Evolutionary conservation across 1,284 basidiomycete genomes (phyloP).

Genomic region (Cutaneotrichosporon arboriforme): DNA sequence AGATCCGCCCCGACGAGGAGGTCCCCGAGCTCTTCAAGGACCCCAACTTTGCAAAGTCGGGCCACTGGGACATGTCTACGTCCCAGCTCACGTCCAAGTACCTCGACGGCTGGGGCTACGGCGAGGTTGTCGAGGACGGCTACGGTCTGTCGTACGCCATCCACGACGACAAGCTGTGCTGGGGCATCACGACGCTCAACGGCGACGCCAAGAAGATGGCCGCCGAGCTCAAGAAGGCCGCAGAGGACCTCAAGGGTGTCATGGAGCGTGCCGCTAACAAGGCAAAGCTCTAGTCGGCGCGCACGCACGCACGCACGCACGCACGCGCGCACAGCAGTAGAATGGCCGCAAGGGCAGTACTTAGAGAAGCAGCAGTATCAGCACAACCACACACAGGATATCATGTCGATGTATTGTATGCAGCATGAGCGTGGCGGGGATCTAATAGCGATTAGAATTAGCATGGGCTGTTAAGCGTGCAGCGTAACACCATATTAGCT

Average conservation of each 20-base stretch:
- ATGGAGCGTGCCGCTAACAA: conserved; percentile 59
- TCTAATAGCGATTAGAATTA: no score
- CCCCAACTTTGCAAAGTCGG: conserved; percentile 62
- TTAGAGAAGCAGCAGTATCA: conserved; percentile 63
- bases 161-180: conserved; percentile 77
- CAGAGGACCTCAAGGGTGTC: conserved; percentile 67
- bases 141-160: conserved; percentile 93
- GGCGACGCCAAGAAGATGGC: conserved; percentile 59
- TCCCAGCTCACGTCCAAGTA: conserved; percentile 77
- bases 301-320: background rate
- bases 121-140: conserved; percentile 88
- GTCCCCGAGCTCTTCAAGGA: conserved; percentile 77
- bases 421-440: no score
- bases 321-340: background rate
- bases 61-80: conserved; percentile 89
- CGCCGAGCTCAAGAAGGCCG: conserved; percentile 70
- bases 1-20: conserved; percentile 68
- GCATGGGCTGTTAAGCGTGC: no score
- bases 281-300: conserved; percentile 31
- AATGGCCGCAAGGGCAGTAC: no score
- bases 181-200: conserved; percentile 84
- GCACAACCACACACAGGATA: conserved; percentile 89
- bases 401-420: conserved; percentile 1
- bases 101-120: conserved; percentile 95
- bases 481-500: no score